Evolutionary conservation across 2,329 filamentous ascomycete genomes (phyloP).

Genomic region (Pseudogymnoascus sp.): DNA sequence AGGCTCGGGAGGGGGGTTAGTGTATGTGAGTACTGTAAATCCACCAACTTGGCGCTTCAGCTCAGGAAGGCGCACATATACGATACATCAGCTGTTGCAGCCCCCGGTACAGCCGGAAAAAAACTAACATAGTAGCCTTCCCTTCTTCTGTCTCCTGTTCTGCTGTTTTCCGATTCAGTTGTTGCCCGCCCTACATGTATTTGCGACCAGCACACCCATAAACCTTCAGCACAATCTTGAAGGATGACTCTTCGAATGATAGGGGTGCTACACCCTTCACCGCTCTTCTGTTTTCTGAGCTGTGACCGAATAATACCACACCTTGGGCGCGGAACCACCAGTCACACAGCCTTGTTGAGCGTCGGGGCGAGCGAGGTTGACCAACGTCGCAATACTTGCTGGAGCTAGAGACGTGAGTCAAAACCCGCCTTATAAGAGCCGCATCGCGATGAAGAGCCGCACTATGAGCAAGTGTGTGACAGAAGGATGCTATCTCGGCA

Average conservation of each 20-base stretch:
- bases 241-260: not conserved
- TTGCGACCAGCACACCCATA: not conserved
- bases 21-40: not conserved
- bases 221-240: not conserved
- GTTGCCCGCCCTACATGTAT: not conserved
- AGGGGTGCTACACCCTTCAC: not conserved
- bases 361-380: not conserved
- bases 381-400: not conserved
- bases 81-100: not conserved
- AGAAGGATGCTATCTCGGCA: not conserved
- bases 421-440: not conserved
- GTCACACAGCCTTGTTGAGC: not conserved
- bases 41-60: not conserved
- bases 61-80: not conserved
- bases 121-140: not conserved
- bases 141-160: not conserved
- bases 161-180: not conserved
- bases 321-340: not conserved
- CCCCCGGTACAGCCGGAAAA: not conserved
- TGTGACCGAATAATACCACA: not conserved
- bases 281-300: not conserved
- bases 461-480: no score
- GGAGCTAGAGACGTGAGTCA: not conserved
- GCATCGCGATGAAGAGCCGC: no score
- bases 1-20: not conserved